Conservation (phyloP, 176 grass and related monocot species). For the Paspalum notatum region DNA sequence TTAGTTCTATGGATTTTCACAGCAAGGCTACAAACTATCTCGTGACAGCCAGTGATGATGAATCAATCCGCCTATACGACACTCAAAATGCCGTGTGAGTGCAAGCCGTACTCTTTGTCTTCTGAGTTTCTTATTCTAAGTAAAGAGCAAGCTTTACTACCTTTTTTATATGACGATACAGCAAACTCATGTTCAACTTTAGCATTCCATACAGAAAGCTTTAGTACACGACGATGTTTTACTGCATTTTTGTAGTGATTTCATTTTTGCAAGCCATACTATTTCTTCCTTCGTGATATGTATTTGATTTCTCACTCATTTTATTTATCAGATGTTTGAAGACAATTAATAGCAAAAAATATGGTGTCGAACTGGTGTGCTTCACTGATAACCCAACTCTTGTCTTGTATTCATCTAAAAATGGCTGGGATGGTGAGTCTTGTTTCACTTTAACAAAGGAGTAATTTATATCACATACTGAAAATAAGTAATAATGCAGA, state of each 20-base stretch:
- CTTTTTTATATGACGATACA: not conserved
- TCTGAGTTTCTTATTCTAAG: constrained; percentile 2
- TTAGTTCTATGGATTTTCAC: constrained; percentile 99
- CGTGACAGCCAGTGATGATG: constrained; percentile 91
- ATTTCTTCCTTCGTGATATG: constrained; percentile 21
- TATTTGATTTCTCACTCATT: constrained; percentile 39
- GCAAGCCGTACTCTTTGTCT: constrained; percentile 9
- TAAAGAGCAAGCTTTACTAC: too few species aligned
- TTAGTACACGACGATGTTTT: not conserved
- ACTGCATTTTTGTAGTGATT: constrained; percentile 24
- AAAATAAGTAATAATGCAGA: constrained; percentile 60
- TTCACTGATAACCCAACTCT: constrained; percentile 88
- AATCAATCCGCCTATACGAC: constrained; percentile 96
- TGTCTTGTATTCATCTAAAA: constrained; percentile 98
- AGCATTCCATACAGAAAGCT: not conserved
- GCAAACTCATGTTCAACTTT: not conserved
- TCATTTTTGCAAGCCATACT: not conserved
- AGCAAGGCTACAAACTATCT: constrained; percentile 80
- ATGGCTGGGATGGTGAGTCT: constrained; percentile 98
- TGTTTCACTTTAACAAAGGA: constrained; percentile 21
- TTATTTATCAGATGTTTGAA: constrained; percentile 78
- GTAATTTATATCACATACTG: constrained; percentile 30
- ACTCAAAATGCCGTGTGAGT: constrained; percentile 93
- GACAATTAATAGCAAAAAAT: constrained; percentile 99
- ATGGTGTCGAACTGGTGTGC: constrained; percentile 92